Conservation (phyloP, 2,329 filamentous ascomycete genomes). For the Colletotrichum cordylinicola region DNA sequence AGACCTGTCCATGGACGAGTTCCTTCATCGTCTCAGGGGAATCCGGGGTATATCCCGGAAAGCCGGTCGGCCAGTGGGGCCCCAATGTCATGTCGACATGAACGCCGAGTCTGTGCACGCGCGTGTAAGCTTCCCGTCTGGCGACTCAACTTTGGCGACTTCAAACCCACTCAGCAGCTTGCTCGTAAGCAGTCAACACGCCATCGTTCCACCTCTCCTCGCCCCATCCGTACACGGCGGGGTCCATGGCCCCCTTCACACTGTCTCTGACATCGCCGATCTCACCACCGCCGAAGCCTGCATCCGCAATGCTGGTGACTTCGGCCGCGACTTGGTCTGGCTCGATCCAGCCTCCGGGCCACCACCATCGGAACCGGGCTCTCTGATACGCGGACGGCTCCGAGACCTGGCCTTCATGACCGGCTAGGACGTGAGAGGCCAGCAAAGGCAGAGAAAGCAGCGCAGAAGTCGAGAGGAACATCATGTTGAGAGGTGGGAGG, state of each 20-base stretch:
- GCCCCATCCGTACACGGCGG: neutral
- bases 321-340: neutral
- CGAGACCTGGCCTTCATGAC: neutral
- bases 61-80: neutral
- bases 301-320: neutral
- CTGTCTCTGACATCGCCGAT: neutral
- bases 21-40: neutral
- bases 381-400: neutral
- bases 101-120: neutral
- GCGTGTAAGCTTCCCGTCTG: accelerated
- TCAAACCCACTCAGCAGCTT: neutral
- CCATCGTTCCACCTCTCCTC: neutral
- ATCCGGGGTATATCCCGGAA: neutral
- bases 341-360: neutral
- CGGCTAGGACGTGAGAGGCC: neutral
- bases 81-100: neutral
- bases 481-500: neutral
- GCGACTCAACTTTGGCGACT: neutral
- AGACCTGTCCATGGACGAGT: neutral
- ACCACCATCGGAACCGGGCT: neutral
- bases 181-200: neutral
- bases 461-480: neutral
- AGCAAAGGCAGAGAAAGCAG: neutral
- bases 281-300: neutral
- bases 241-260: neutral